Evolutionary conservation across 768 basidiomycete species (phyloP).

Genomic region (Chlorophyllum brunneum): DNA sequence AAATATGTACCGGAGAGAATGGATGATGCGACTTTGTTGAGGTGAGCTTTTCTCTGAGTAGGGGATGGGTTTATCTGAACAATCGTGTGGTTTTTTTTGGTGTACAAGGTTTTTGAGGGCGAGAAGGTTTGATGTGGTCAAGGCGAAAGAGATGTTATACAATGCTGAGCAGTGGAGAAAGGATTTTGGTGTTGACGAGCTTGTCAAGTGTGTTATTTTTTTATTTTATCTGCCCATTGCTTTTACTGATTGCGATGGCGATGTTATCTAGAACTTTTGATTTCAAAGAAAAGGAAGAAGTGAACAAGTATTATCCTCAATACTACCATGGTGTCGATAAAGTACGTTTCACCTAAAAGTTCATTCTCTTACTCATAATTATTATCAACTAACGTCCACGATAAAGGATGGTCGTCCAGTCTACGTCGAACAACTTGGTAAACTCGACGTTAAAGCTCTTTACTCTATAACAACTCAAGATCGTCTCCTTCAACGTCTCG

Average conservation of each 20-base stretch:
- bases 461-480: conserved; percentile 82
- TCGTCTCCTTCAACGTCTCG: conserved; percentile 83
- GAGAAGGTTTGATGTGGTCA: conserved; percentile 82
- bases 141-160: conserved; percentile 82
- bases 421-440: conserved; percentile 91
- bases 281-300: conserved; percentile 77
- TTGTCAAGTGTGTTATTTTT: conserved; percentile 48
- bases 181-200: conserved; percentile 76
- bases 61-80: background rate
- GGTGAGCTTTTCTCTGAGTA: conserved; percentile 35
- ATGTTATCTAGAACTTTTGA: conserved; percentile 62
- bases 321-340: conserved; percentile 96
- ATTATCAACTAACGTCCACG: background rate
- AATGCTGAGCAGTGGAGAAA: conserved; percentile 86
- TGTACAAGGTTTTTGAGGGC: conserved; percentile 87
- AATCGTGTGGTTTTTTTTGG: background rate
- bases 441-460: conserved; percentile 82
- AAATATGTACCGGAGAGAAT: conserved; percentile 59
- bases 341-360: conserved; percentile 36
- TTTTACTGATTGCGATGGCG: background rate
- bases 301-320: conserved; percentile 93
- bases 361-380: conserved; percentile 1
- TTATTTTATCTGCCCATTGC: background rate
- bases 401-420: conserved; percentile 89
- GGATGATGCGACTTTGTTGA: conserved; percentile 67